phyloP scores from a whole-genome alignment of 805 yeast species.

The Hanseniaspora pseudoguilliermondii region DNA sequence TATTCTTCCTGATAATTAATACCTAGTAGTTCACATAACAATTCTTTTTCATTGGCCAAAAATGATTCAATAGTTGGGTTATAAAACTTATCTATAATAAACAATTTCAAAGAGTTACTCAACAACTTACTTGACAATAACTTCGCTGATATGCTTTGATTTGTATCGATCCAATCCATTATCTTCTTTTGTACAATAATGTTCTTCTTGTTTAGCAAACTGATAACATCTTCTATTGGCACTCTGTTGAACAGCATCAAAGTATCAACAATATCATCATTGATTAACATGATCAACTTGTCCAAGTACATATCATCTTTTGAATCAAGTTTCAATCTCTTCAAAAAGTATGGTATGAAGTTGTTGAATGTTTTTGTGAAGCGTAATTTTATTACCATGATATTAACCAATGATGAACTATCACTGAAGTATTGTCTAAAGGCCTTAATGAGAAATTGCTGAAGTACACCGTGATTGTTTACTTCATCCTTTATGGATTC shows the following conservation, averaged over 20 bases:
- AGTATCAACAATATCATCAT: neutral
- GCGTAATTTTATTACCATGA: neutral
- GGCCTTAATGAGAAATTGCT: conserved; percentile 8
- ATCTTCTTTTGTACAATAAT: neutral
- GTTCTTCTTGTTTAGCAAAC: neutral
- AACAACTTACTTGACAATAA: neutral
- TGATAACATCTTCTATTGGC: neutral
- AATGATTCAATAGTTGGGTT: neutral
- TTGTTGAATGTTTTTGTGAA: conserved; percentile 10
- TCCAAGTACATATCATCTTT: neutral
- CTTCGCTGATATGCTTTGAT: neutral
- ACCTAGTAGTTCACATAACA: neutral
- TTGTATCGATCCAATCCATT: neutral
- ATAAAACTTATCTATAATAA: neutral
- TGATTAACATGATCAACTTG: neutral
- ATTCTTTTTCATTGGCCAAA: neutral
- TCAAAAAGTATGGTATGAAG: conserved; percentile 10
- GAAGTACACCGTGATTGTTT: conserved; percentile 5
- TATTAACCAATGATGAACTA: neutral
- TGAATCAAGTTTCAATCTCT: conserved; percentile 11
- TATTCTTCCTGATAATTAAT: conserved; percentile 3
- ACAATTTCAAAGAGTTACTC: neutral
- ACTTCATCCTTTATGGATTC: conserved; percentile 1
- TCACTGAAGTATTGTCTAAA: conserved; percentile 7
- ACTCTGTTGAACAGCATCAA: neutral